Evolutionary conservation across 164 flowering plant species (phyloP), one percentile per base, ranked within the genome.

Genomic region (Vitis labrusca): DNA sequence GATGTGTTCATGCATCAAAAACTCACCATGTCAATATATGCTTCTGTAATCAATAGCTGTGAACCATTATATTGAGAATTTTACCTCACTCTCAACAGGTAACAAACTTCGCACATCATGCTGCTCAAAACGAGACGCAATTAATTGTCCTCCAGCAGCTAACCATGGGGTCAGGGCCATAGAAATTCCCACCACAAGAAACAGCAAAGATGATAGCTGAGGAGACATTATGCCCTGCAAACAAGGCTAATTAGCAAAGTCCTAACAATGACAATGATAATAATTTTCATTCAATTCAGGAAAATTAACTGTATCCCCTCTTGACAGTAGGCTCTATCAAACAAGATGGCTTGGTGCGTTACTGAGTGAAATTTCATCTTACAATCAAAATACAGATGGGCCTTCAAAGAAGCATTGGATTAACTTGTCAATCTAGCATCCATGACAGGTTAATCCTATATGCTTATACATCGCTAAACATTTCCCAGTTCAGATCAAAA

Each of bases 161-260:
- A 96, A 81, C 84, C 85, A 96, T 69, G 99, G 99, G 14, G 99
- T 96, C 51, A 96, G 72, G 57, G 99, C 99, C 99, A 96, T 96
- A 49, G 99, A 93, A 63, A 96, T 83, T n/a, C 99, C 99, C 73
- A 96, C 99, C 74, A 96, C 94, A 75, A 96, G 95, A 84, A 96
- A 96, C 68, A 96, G 78, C 83, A 96, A 81, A 68, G 99, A 96
- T 61, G 99, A 96, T 50, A 92, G 77, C 78, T 94, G 97, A 50
- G 97, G 54, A 76, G 99, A 84, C 95, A 96, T 91, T 76, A 96
- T 96, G 70, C 94, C 99, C 99, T 96, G 86, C 68, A 79, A 68
- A 64, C 19, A 72, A 72, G 23, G 50, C 49, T 49, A 65, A 67
- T 48, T 2, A 67, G 59, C 10, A 54, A 58, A 57, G 50, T 8